Evolutionary conservation across 2,329 filamentous ascomycete species (phyloP).

Genomic region (Onygenales sp.): DNA sequence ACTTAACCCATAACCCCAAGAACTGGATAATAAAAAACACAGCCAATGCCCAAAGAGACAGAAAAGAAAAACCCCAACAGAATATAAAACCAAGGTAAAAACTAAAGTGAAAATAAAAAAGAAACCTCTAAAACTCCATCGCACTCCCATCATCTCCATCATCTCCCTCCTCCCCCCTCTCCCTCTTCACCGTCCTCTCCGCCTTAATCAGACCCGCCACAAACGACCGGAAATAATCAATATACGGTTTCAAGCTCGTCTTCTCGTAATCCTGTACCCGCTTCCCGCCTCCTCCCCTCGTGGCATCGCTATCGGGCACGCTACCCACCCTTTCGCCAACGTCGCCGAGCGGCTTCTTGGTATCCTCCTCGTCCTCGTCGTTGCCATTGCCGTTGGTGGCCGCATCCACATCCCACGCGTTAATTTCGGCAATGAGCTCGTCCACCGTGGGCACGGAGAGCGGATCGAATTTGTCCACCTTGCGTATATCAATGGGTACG

Average conservation of each 20-base stretch:
- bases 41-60: background rate
- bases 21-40: too few species aligned
- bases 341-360: constrained; percentile 22
- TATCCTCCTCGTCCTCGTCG: constrained; percentile 21
- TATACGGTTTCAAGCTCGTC: constrained; percentile 85
- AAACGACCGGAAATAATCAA: constrained; percentile 80
- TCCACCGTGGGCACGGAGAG: constrained; percentile 82
- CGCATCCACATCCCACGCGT: constrained; percentile 55
- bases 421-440: constrained; percentile 72
- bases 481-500: constrained; percentile 75
- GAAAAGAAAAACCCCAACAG: background rate
- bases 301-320: constrained; percentile 19
- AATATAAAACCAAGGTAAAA: background rate
- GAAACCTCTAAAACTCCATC: constrained; percentile 50
- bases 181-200: constrained; percentile 45
- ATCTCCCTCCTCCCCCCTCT: constrained; percentile 36
- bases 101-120: background rate
- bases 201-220: constrained; percentile 72
- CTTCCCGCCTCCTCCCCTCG: constrained; percentile 14
- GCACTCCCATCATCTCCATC: constrained; percentile 32
- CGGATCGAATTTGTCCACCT: constrained; percentile 76
- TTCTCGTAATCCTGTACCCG: constrained; percentile 86
- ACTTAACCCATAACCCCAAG: too few species aligned
- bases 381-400: constrained; percentile 15
- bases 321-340: background rate